phyloP scores from a whole-genome alignment of 2,329 filamentous ascomycete genomes.

The Aspergillus vadensis region DNA sequence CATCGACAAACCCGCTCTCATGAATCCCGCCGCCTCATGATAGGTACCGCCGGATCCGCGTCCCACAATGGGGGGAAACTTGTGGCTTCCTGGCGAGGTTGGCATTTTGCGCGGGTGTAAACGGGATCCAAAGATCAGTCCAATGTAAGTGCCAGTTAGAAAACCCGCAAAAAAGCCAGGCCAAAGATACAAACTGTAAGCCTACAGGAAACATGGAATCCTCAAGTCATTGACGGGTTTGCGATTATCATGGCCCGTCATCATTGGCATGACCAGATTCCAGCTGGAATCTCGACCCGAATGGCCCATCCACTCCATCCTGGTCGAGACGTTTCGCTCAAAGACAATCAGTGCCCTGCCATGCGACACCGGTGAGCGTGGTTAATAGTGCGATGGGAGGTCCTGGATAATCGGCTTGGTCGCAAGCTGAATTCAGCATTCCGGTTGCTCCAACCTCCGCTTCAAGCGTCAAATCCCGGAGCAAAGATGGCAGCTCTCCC shows the following conservation, averaged over 20 bases:
- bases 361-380: background rate
- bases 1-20: conserved; percentile 23
- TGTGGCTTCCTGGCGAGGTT: conserved; percentile 30
- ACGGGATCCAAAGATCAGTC: conserved; percentile 20
- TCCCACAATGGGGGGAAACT: conserved; percentile 28
- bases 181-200: background rate
- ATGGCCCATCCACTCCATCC: background rate
- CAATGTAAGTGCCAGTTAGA: conserved; percentile 9
- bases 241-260: background rate
- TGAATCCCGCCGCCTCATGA: conserved; percentile 26
- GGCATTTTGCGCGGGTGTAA: conserved; percentile 23
- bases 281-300: background rate
- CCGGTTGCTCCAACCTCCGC: background rate
- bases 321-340: background rate
- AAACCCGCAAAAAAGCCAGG: conserved; percentile 7
- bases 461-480: conserved; percentile 8
- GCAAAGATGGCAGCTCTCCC: conserved; percentile 2
- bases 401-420: background rate
- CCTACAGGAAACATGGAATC: background rate
- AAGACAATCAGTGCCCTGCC: background rate
- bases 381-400: background rate
- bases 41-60: conserved; percentile 38
- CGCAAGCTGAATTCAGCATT: background rate
- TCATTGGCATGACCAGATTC: background rate
- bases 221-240: conserved; percentile 4